Evolutionary conservation across 495 filamentous ascomycete species (phyloP).

Genomic region (Penicillium bovifimosum): DNA sequence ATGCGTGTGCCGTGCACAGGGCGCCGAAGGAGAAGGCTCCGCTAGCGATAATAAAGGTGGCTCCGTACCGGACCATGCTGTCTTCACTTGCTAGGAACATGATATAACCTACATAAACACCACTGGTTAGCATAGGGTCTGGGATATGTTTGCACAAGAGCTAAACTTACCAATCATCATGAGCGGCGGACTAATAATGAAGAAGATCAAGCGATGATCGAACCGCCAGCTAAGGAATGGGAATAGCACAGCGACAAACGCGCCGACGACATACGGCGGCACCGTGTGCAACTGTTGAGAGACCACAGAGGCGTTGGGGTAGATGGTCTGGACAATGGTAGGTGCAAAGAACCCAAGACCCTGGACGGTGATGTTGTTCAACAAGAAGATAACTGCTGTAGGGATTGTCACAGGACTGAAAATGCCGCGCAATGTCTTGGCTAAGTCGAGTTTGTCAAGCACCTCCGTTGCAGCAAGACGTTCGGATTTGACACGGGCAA

Average conservation of each 20-base stretch:
- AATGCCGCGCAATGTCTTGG: constrained; percentile 45
- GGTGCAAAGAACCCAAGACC: constrained; percentile 65
- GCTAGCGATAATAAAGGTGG: constrained; percentile 61
- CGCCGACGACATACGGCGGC: constrained; percentile 65
- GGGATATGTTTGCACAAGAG: too few species aligned
- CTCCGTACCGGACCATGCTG: constrained; percentile 57
- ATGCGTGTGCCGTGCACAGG: constrained; percentile 58
- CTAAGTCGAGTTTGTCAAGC: constrained; percentile 42
- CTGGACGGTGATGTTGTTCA: constrained; percentile 53
- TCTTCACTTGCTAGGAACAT: constrained; percentile 60
- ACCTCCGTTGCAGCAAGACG: constrained; percentile 60
- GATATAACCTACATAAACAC: constrained; percentile 45
- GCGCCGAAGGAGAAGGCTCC: constrained; percentile 54
- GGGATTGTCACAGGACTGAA: constrained; percentile 45
- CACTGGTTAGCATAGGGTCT: not conserved
- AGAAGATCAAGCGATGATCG: constrained; percentile 47
- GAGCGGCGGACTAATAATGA: constrained; percentile 44
- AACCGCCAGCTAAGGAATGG: constrained; percentile 55
- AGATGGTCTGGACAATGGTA: constrained; percentile 64
- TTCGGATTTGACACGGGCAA: constrained; percentile 57
- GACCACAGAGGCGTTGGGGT: constrained; percentile 47
- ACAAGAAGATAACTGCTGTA: constrained; percentile 45
- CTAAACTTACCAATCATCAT: constrained; percentile 47
- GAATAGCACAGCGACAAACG: constrained; percentile 58
- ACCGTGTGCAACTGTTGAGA: constrained; percentile 62